Evolutionary conservation across 371 early-diverging fungal species (phyloP), one percentile per base, ranked within the genome.

Genomic region (Mortierella sp.): DNA sequence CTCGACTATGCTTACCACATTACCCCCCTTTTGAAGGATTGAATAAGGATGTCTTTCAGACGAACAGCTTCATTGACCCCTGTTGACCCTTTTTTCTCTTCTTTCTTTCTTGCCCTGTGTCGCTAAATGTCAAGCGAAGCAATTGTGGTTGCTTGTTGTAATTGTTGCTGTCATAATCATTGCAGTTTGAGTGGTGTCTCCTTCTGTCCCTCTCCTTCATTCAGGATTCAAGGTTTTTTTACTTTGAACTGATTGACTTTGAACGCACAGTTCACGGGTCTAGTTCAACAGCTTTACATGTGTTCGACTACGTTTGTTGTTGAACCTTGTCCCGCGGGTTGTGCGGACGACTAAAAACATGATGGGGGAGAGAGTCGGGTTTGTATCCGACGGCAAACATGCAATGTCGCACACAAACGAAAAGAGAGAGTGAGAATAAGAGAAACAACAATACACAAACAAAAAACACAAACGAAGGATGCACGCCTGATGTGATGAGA

Each of bases 241-340:
- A 38, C 21, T 21, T 21, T 6, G 21, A 19, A 24, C 24, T 63
- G 50, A 1, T 47, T 47, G 47, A 50, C 11, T 9, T 50, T 50
- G 50, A 65, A 38, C 68, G 68, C 68, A 65, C 68, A 65, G 68
- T 65, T 65, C 68, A 34, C 68, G 34, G 1, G 19, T 34, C 34
- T 19, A 28, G 34, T 14, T 28, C 63, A 14, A 31, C 14, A 21
- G 14, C 4, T 16, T 65, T 65, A 65, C 65, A 38, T 65, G 38
- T 9, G 65, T 9, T 19, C 19, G 38, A 38, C 34, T 65, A 65
- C 38, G 6, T 65, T 34, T 13, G 65, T 38, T 16, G 65, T 21
- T 34, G 68, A 65, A 65, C 68, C 68, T 65, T 65, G 68, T 65
- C 68, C 38, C 14, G 63, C 21, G 63, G 57, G 57, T n/a, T 57